Evolutionary conservation across 202 grass and related monocot genomes (phyloP), one percentile per base, ranked within the genome.

Genomic region (Thinopyrum obtusiflorum): DNA sequence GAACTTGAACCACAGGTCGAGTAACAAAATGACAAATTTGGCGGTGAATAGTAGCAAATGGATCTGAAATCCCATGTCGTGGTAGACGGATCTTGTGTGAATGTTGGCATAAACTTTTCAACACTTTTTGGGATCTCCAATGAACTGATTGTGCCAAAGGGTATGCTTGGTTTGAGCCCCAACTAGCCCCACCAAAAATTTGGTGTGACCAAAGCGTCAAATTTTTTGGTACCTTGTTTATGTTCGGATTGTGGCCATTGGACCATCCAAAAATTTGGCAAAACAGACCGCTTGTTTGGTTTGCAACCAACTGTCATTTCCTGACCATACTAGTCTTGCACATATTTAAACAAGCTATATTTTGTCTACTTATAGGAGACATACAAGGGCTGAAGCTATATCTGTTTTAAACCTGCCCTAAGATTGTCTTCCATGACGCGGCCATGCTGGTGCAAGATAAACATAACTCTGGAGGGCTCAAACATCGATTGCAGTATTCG

Each of bases 311-410:
- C 51, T 55, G 51, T 3, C 6, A 20, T 55, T 55, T 55, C 51
- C 17, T 55, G 51, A 55, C 51, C 51, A 55, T 8, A 20, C 51
- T 55, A 55, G 51, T n/a, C 49, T 53, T 53, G 49, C 49, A 84
- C 51, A 18, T 84, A 32, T 67, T 80, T 80, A 75, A 80, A 42
- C 14, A 32, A 84, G 31, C 9, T 39, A 20, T 24, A 62, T 72
- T 40, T 51, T 17, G 31, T 36, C 69, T 76, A 65, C 65, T 82
- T 62, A 25, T 11, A 21, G 69, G 24, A 17, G 13, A 29, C 25
- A 25, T 76, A 66, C 74, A 36, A 88, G 29, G 24, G 26, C 35
- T 57, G 28, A 74, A 79, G 18, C 78, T 47, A 25, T 47, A 25
- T 65, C 35, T 31, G 2, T 31, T 55, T 35, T 7, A 74, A 67